Evolutionary conservation across 495 filamentous ascomycete species (phyloP), one percentile per base, ranked within the genome.

Genomic region (Penicillium longicatenatum): DNA sequence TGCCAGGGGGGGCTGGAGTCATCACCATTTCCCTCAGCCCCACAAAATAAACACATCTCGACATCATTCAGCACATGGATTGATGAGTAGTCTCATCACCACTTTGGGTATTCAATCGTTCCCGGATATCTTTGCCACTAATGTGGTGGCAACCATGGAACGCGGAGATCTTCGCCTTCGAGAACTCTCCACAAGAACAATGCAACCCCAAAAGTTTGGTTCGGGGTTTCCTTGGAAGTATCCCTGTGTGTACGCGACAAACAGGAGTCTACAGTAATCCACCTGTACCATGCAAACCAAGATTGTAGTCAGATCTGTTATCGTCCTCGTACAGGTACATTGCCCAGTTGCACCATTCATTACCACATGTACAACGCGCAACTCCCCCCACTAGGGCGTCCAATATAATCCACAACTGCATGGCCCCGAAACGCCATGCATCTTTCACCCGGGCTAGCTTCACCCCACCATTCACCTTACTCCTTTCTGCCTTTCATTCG

Each of bases 1-100:
- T 53, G 52, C 52, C 50, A 57, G 50, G 52, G 49, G 51, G 14
- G 19, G 37, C 6, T 35, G 22, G 35, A 54, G n/a, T 31, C 26
- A 43, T 45, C 22, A 24, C 16, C 41, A 47, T 49, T 46, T 17
- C 14, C 12, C 16, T 47, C 39, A 6, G 31, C 22, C 54, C 57
- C 54, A 64, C 57, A 56, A 50, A 63, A 63, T 63, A 55, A 59
- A 55, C 52, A 56, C 42, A 48, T 33, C 41, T 52, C 51, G 50
- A 58, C 44, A 59, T 59, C 57, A 59, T 59, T 21, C 11, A 45
- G 37, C 31, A 39, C 52, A 39, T 39, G 37, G 37, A 17, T 17
- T 17, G 6, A n/a, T n/a, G 14, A n/a, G 14, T 39, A 39, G 17
- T 39, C 37, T 17, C 50, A 57, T 61, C 59, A 57, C 29, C 44